phyloP scores from a whole-genome alignment of 2,329 filamentous ascomycete genomes.

The Pestalotiopsis sp. region DNA sequence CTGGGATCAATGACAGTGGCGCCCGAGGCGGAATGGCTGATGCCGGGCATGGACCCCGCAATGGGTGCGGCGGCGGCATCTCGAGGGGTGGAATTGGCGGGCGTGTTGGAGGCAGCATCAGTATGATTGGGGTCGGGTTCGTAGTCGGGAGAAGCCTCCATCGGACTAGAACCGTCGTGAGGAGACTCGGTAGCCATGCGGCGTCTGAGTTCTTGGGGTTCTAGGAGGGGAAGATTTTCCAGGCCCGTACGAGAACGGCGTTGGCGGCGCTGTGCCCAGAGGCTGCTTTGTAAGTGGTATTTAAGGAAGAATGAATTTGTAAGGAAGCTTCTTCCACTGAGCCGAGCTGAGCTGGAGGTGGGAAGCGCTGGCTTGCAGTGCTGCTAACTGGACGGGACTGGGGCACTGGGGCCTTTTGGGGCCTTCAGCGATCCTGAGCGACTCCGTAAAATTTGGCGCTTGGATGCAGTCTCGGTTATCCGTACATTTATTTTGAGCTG shows the following conservation, averaged over 20 bases:
- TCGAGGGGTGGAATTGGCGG: conserved; percentile 5
- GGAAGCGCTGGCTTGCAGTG: not conserved
- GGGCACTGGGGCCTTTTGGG: not conserved
- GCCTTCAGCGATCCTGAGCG: not conserved
- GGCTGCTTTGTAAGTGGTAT: not conserved
- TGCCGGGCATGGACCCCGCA: conserved; percentile 3
- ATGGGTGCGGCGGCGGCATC: not conserved
- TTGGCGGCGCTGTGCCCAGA: not conserved
- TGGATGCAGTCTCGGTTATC: conserved; percentile 5
- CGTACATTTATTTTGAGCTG: not conserved
- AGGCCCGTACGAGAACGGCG: not conserved
- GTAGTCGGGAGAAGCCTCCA: conserved; percentile 6
- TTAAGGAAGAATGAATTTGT: not conserved
- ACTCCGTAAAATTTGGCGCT: conserved; percentile 2
- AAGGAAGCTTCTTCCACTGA: not conserved
- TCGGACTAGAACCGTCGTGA: conserved; percentile 7
- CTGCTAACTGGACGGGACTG: not conserved
- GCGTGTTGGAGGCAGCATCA: conserved; percentile 1
- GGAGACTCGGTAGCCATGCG: conserved; percentile 7
- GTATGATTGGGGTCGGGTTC: not conserved
- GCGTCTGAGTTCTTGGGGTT: not conserved
- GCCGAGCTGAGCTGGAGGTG: not conserved
- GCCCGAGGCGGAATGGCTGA: conserved; percentile 21
- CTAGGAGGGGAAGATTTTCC: not conserved
- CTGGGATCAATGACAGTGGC: conserved; percentile 32